Base-by-base conservation (phyloP, 345 rosid species). In the Triadica sebifera region DNA sequence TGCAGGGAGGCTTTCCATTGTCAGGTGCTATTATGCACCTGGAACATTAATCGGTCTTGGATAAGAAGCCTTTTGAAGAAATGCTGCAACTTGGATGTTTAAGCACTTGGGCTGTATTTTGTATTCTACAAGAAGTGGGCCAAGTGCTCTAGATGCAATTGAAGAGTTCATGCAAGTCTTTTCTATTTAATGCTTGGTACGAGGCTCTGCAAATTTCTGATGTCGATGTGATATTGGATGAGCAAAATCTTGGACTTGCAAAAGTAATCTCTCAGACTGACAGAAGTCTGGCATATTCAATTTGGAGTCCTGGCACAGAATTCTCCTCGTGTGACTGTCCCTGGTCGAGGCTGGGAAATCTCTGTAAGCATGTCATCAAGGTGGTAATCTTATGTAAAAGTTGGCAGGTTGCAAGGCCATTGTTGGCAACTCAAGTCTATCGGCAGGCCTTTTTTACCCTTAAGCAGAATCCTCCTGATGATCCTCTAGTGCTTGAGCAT, bases 241-340 rank as follows among this genome's bases (percentile, higher is more conserved):
- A 87, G 83, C 86, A 75, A 65, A 83, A 83, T 75, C 85, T 83
- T 34, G 84, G 78, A 51, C 70, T 81, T 53, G 87, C 87, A 74
- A 83, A 85, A 75, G 85, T 85, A 39, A 76, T 85, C 63, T 85
- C 88, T 4, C 85, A 85, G 75, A 77, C 81, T 7, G 83, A 87
- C 71, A 78, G 84, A 74, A 83, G 69, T 74, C 41, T 74, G 71
- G 83, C 74, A 12, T 81, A 81, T 72, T 67, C 78, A 39, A 65
- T 85, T 67, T 81, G 85, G 88, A 87, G 80, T 76, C 90, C 88
- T 76, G 90, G 88, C 56, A 83, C 90, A 4, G 90, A 87, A 71
- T 87, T 87, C 71, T 74, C 90, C 12, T 55, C 78, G 63, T 87
- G 90, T 51, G 84, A 85, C 65, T 87, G 90, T 55, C 57, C 71